Base-by-base conservation (phyloP, 306 rosid genomes). In the Amphicarpaea edgeworthii region DNA sequence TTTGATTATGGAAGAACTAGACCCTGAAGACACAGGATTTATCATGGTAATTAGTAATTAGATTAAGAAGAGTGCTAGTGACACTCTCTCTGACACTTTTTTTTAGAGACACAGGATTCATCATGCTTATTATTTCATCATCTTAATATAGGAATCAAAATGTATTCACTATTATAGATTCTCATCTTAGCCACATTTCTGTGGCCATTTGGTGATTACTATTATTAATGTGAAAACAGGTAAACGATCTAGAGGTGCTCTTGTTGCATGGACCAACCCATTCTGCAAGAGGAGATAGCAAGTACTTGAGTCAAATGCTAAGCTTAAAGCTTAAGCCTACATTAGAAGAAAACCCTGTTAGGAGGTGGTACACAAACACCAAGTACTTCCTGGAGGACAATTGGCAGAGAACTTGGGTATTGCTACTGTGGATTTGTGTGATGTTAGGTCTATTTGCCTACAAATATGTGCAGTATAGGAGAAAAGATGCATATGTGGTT, bases 1-100 rank as follows among this genome's bases (percentile, higher is more conserved):
- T 62, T 70, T 90, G 79, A 86, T 90, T 76, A 87, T 90, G 95
- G 95, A 90, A 74, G 95, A 90, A 75, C 75, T 87, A 42, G 95
- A 90, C 79, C 90, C 90, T 60, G 88, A 87, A 20, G 82, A 58
- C 5, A 72, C 82, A n/a, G 90, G 89, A 76, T 83, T 86, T 83
- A 86, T 90, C 84, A 81, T 73, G 95, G 95, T 90, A 81, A 76
- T 21, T 72, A 70, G 95, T 90, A 79, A 76, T 21, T 72, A 55
- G 70, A 81, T 34, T 47, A 42, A n/a, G n/a, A n/a, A n/a, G n/a
- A n/a, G n/a, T n/a, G n/a, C n/a, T n/a, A n/a, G n/a, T n/a, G n/a
- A n/a, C n/a, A n/a, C n/a, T n/a, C n/a, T n/a, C n/a, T n/a, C n/a
- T n/a, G n/a, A n/a, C n/a, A n/a, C n/a, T n/a, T n/a, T n/a, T n/a